These are phyloP conservation scores for Albatrellus ellisii DNA, from an alignment of 768 basidiomycete species.

Conservation along the genomic window DNA sequence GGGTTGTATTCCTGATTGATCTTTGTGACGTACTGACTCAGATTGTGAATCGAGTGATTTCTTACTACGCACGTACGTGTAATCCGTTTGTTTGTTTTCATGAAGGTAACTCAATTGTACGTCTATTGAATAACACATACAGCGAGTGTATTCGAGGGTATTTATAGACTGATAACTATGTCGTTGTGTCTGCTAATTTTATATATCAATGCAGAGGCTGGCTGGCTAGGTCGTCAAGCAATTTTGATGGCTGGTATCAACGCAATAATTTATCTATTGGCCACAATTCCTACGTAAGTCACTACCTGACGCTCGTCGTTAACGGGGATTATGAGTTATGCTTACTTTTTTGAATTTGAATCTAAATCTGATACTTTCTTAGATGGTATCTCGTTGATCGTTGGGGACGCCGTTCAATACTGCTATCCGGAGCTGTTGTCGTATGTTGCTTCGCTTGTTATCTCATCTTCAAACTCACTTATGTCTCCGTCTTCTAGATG, in stretches of 20 bases:
- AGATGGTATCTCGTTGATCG: conserved; percentile 94
- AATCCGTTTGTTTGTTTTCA: conserved; percentile 2
- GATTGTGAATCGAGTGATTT: conserved; percentile 48
- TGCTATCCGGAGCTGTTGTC: conserved; percentile 74
- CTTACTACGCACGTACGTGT: conserved; percentile 81
- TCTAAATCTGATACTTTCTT: conserved; percentile 7
- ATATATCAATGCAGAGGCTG: conserved; percentile 51
- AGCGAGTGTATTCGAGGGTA: conserved; percentile 91
- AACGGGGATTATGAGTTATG: neutral
- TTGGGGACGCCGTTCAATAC: conserved; percentile 79
- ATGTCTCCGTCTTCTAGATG: conserved; percentile 39
- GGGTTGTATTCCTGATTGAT: conserved; percentile 14
- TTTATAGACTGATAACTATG: no score
- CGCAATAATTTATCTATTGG: conserved; percentile 64
- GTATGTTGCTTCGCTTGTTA: conserved; percentile 26
- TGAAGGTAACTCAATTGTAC: neutral
- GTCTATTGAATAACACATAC: neutral
- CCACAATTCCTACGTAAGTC: conserved; percentile 71
- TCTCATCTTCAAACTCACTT: neutral
- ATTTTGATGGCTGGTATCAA: conserved; percentile 96
- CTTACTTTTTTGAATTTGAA: neutral
- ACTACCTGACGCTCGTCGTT: conserved; percentile 2
- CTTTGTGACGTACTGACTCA: neutral
- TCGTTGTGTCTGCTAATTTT: conserved; percentile 6
- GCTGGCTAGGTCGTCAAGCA: conserved; percentile 89